Percentiles rank a stretch among this genome's conserved stretches.
Conservation (phyloP, 306 rosid species). For the Acacia confusa region DNA sequence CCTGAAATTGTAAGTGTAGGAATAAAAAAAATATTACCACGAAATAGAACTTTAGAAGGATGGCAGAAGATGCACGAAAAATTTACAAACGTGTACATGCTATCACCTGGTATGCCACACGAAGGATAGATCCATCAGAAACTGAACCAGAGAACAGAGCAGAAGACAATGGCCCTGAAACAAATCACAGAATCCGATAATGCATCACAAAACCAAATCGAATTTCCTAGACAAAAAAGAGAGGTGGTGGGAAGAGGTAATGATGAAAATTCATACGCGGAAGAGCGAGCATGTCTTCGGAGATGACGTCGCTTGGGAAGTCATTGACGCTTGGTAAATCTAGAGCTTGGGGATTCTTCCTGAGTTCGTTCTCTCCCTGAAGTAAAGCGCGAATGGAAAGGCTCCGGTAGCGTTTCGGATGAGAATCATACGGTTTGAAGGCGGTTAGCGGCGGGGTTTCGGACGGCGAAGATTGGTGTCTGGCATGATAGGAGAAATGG, state of each 20-base stretch:
- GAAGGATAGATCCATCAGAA: slow-evolving; percentile 66
- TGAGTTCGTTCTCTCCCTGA: slow-evolving; percentile 28
- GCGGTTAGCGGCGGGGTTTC: not conserved
- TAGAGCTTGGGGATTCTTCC: slow-evolving; percentile 29
- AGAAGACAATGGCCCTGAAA: slow-evolving; percentile 77
- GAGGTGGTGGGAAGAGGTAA: not conserved
- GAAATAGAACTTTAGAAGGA: too few species aligned
- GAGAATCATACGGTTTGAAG: slow-evolving; percentile 1
- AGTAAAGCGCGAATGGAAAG: slow-evolving; percentile 36
- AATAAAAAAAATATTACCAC: not conserved
- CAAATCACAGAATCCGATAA: not conserved
- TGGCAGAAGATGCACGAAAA: not conserved
- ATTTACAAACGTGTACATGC: not conserved
- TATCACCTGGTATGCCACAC: slow-evolving; percentile 90
- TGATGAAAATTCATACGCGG: slow-evolving; percentile 39
- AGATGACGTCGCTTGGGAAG: slow-evolving; percentile 41
- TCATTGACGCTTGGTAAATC: slow-evolving; percentile 35
- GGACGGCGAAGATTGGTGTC: slow-evolving; percentile 31
- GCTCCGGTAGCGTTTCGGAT: slow-evolving; percentile 40
- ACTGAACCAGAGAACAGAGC: slow-evolving; percentile 48
- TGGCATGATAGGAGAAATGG: slow-evolving; percentile 9
- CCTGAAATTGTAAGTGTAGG: slow-evolving; percentile 48
- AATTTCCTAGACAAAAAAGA: not conserved
- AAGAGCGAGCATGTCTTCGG: slow-evolving; percentile 56
- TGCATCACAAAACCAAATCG: not conserved